Conservation (phyloP, 2,329 filamentous ascomycete species). For the Phoma sp. region DNA sequence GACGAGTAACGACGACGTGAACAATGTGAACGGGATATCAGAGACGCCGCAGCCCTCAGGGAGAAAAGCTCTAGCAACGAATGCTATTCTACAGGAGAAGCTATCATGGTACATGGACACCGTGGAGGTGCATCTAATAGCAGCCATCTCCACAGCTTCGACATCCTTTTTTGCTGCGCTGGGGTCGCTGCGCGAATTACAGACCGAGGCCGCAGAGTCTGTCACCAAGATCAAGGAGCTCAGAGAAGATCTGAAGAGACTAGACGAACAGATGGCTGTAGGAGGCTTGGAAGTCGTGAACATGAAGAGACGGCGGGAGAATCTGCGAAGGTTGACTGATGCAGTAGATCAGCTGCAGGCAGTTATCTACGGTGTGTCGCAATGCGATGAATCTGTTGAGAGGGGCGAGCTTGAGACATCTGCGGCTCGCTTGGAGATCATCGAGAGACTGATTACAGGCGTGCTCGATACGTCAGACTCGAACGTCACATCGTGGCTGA, state of each 20-base stretch:
- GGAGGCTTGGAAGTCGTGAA: conserved; percentile 86
- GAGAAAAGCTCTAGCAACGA: conserved; percentile 89
- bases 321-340: conserved; percentile 79
- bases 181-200: conserved; percentile 86
- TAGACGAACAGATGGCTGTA: conserved; percentile 87
- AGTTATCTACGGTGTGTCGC: conserved; percentile 75
- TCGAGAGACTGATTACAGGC: conserved; percentile 83
- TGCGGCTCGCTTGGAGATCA: conserved; percentile 74
- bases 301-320: conserved; percentile 80
- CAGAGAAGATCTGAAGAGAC: conserved; percentile 75
- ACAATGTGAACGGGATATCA: conserved; percentile 62
- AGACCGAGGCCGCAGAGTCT: conserved; percentile 90
- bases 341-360: conserved; percentile 82
- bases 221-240: conserved; percentile 84
- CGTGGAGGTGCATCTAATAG: conserved; percentile 94
- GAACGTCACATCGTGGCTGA: conserved; percentile 41
- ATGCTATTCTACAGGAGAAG: conserved; percentile 97
- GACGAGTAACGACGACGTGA: conserved; percentile 58
- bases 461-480: conserved; percentile 56
- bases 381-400: conserved; percentile 82
- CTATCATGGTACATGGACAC: conserved; percentile 99
- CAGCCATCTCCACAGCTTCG: conserved; percentile 93
- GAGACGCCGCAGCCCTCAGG: conserved; percentile 61
- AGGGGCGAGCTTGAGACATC: conserved; percentile 82
- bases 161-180: conserved; percentile 95